These are phyloP conservation scores for Rhodotorula sphaerocarpa DNA, from an alignment of 768 basidiomycete genomes.

Conservation along the genomic window DNA sequence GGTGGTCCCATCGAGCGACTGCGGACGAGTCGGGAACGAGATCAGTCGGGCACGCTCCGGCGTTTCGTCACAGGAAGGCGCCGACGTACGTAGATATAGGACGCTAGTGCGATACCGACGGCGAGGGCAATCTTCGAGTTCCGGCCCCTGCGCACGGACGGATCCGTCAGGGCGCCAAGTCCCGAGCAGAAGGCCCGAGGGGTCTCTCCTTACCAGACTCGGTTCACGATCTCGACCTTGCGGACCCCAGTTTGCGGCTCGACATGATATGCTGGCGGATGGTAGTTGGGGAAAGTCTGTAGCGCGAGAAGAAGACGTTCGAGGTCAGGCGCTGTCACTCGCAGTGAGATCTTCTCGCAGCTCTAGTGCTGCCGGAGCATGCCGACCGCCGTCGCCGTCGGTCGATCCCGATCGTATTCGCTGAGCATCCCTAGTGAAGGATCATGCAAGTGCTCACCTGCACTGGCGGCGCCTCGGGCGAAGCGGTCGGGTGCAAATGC, in stretches of 20 bases:
- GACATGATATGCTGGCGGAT: neutral
- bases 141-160: constrained; percentile 3
- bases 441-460: neutral
- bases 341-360: no score
- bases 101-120: constrained; percentile 54
- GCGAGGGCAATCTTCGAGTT: constrained; percentile 18
- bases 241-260: constrained; percentile 11
- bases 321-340: no score
- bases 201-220: constrained; percentile 20
- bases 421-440: no score
- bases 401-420: no score
- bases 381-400: no score
- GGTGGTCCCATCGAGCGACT: constrained; percentile 60
- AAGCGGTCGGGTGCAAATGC: neutral
- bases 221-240: constrained; percentile 30
- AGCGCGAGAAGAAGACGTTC: no score
- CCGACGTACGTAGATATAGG: constrained; percentile 55
- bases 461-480: neutral
- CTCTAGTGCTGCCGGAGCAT: no score
- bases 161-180: neutral
- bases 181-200: neutral
- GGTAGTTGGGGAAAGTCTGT: no score
- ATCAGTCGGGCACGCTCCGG: neutral
- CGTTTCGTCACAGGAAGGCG: neutral
- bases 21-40: neutral